phyloP scores from a whole-genome alignment of 2,329 filamentous ascomycete species.

The Fusarium nisikadoi region DNA sequence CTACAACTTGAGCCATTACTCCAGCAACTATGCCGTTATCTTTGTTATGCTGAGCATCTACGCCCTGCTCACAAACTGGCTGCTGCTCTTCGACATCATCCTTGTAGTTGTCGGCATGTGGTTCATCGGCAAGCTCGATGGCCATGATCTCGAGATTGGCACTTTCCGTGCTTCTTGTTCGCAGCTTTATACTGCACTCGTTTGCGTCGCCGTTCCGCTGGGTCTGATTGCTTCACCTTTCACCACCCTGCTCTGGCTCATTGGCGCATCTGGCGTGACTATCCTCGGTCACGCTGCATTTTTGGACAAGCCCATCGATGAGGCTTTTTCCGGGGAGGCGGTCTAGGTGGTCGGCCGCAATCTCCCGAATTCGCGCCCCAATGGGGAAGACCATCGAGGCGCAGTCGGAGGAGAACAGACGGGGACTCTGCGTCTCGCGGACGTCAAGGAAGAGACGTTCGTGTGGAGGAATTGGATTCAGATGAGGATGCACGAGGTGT shows the following conservation, averaged over 20 bases:
- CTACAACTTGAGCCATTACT: conserved; percentile 97
- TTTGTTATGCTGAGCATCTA: conserved; percentile 97
- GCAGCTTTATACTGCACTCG: conserved; percentile 91
- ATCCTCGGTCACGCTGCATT: conserved; percentile 95
- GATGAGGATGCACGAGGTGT: conserved; percentile 68
- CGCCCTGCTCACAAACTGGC: conserved; percentile 86
- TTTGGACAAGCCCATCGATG: conserved; percentile 99
- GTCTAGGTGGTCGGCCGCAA: conserved; percentile 99
- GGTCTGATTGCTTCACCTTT: conserved; percentile 88
- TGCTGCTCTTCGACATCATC: conserved; percentile 91
- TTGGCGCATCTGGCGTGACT: conserved; percentile 92
- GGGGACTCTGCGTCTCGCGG: conserved; percentile 56
- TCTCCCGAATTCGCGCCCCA: conserved; percentile 93
- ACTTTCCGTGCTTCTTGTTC: conserved; percentile 85
- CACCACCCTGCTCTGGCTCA: conserved; percentile 89
- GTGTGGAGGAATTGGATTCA: conserved; percentile 75
- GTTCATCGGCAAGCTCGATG: conserved; percentile 89
- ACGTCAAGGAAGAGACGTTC: conserved; percentile 49
- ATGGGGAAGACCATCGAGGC: conserved; percentile 99
- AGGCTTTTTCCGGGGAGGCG: conserved; percentile 99
- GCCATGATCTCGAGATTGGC: conserved; percentile 88
- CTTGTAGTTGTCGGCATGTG: conserved; percentile 88
- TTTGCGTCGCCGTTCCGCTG: conserved; percentile 85
- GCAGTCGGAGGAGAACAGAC: conserved; percentile 73
- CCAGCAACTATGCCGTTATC: conserved; percentile 95